A percentile compares a stretch with the other conserved stretches of the same genome.
These are phyloP conservation scores for Nematodospora anomalae DNA, from an alignment of 1,139 yeast species.

Conservation along the genomic window DNA sequence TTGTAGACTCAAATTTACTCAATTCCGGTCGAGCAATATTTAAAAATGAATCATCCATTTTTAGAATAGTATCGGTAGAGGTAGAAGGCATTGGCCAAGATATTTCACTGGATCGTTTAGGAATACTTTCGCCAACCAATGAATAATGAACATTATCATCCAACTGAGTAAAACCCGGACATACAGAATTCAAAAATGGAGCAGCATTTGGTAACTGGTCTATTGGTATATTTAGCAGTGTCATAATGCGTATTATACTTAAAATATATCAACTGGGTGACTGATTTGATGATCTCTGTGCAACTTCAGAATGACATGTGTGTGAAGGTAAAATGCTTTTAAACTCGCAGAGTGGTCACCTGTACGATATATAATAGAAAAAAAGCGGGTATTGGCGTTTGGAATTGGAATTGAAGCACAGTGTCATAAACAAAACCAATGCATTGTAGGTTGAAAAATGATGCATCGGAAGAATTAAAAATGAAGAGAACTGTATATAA, in stretches of 20 bases:
- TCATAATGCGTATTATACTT: too few relatives aligned
- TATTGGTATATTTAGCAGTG: neutral
- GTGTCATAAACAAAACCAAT: slow-evolving; percentile 2
- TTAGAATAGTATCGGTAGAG: slow-evolving; percentile 18
- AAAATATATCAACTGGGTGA: too few relatives aligned
- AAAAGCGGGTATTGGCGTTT: too few relatives aligned
- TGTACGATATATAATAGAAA: too few relatives aligned
- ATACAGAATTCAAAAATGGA: slow-evolving; percentile 37
- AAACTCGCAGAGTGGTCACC: too few relatives aligned
- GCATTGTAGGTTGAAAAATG: neutral
- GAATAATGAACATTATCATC: slow-evolving; percentile 37
- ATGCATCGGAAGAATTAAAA: too few relatives aligned
- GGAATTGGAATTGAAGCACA: too few relatives aligned
- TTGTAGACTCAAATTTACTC: slow-evolving; percentile 34
- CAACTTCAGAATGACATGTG: too few relatives aligned
- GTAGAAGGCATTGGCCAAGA: slow-evolving; percentile 38
- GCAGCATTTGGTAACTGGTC: slow-evolving; percentile 6
- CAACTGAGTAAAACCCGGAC: slow-evolving; percentile 38
- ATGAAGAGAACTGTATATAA: slow-evolving; percentile 1
- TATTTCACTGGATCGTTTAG: slow-evolving; percentile 14
- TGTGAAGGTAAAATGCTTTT: too few relatives aligned
- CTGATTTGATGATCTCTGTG: too few relatives aligned
- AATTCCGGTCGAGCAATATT: slow-evolving; percentile 43
- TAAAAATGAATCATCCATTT: slow-evolving; percentile 30
- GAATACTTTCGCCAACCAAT: slow-evolving; percentile 19